Percentiles rank a stretch among this genome's conserved stretches.
phyloP scores from a whole-genome alignment of 768 basidiomycete species.

The Asterophora lycoperdoides region DNA sequence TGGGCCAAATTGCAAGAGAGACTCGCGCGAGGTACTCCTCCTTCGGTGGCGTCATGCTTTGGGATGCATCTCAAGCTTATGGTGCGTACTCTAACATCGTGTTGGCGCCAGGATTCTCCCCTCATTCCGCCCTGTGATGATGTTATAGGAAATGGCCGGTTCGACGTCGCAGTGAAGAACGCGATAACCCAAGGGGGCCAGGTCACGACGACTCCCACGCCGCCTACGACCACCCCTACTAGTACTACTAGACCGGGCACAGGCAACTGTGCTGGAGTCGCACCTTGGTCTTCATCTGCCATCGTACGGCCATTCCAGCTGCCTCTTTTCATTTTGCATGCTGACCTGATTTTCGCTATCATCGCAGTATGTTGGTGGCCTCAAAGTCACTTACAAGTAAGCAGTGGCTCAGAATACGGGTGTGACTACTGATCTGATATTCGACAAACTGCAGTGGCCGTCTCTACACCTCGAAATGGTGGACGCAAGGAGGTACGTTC shows the following conservation, averaged over 20 bases:
- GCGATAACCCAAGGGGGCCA: constrained; percentile 25
- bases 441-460: neutral
- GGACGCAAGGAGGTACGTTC: constrained; percentile 1
- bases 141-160: constrained; percentile 34
- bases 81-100: constrained; percentile 19
- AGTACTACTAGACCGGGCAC: constrained; percentile 1
- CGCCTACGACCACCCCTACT: constrained; percentile 11
- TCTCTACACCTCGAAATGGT: neutral
- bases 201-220: constrained; percentile 10
- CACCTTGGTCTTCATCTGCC: neutral
- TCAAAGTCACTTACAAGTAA: neutral
- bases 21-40: constrained; percentile 45
- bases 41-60: constrained; percentile 49
- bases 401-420: neutral
- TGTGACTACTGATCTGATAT: neutral
- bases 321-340: neutral
- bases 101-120: neutral
- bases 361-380: neutral
- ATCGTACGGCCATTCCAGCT: neutral
- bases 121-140: too few relatives aligned
- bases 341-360: neutral
- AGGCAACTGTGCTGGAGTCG: constrained; percentile 2
- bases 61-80: constrained; percentile 37
- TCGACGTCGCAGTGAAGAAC: constrained; percentile 37
- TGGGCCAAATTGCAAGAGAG: constrained; percentile 35